Conservation (phyloP, 2,329 filamentous ascomycete genomes). For the Nigrospora sphaerica region DNA sequence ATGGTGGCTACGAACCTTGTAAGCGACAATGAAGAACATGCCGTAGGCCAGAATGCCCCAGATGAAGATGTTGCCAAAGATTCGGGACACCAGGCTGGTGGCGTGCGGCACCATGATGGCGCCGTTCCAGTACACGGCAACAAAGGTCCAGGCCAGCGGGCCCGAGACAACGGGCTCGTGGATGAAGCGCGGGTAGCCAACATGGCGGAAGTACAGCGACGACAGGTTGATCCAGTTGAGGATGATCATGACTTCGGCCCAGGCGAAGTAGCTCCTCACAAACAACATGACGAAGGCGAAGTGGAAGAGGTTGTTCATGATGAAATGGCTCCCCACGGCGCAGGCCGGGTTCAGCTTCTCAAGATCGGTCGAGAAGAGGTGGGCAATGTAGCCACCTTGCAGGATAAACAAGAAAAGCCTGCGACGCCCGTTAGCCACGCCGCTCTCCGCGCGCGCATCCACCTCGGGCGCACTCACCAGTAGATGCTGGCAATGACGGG, state of each 20-base stretch:
- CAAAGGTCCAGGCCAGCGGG: constrained; percentile 79
- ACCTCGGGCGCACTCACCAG: constrained; percentile 46
- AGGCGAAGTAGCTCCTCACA: constrained; percentile 66
- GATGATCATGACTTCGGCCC: constrained; percentile 68
- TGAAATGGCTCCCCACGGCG: constrained; percentile 77
- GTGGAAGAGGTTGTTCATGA: constrained; percentile 76
- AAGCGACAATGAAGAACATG: constrained; percentile 64
- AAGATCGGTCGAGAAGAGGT: constrained; percentile 64
- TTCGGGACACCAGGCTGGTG: constrained; percentile 59
- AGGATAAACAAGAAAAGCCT: constrained; percentile 69
- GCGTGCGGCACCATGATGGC: constrained; percentile 71
- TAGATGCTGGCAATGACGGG: constrained; percentile 60
- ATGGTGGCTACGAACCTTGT: constrained; percentile 47
- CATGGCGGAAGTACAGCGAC: constrained; percentile 74
- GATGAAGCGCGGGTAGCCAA: constrained; percentile 63
- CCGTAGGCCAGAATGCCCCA: constrained; percentile 78
- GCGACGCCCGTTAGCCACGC: background rate
- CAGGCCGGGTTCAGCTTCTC: constrained; percentile 62
- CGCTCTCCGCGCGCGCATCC: too few species aligned
- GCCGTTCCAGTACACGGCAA: constrained; percentile 84
- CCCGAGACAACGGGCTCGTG: constrained; percentile 70
- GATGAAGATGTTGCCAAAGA: constrained; percentile 81
- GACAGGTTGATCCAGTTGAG: constrained; percentile 78
- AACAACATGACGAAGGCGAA: constrained; percentile 81
- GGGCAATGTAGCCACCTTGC: constrained; percentile 68